Evolutionary conservation across 805 yeast species (phyloP).

Genomic region (Saccharomycopsis fibuligera): DNA sequence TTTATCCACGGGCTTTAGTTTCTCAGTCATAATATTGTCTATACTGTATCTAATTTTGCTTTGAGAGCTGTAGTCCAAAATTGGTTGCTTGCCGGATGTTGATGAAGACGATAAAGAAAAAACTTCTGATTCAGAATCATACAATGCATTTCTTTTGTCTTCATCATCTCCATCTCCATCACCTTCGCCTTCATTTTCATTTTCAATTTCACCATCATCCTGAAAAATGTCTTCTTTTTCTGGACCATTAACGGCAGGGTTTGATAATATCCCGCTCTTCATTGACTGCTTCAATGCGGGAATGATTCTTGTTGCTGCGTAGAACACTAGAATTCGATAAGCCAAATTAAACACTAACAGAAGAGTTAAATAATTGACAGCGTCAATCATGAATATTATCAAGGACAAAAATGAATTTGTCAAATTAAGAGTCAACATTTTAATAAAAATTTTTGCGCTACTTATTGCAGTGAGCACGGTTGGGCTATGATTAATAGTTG

Average conservation of each 20-base stretch:
- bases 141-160: conserved; percentile 5
- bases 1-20: too few relatives aligned
- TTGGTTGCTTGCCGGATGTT: too few relatives aligned
- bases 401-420: conserved; percentile 30
- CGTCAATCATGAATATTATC: conserved; percentile 39
- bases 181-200: not conserved
- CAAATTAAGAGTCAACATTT: conserved; percentile 20
- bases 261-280: conserved; percentile 29
- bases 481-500: conserved; percentile 1
- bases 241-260: not conserved
- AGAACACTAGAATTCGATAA: conserved; percentile 79
- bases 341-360: conserved; percentile 77
- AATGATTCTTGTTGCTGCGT: conserved; percentile 88
- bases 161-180: conserved; percentile 5
- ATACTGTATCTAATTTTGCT: too few relatives aligned
- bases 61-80: too few relatives aligned
- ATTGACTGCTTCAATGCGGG: conserved; percentile 47
- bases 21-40: not conserved
- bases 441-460: conserved; percentile 5
- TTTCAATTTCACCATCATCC: not conserved
- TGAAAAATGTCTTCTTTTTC: not conserved
- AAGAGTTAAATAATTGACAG: conserved; percentile 62
- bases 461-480: not conserved
- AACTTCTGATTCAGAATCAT: conserved; percentile 17
- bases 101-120: conserved; percentile 3